phyloP scores from a whole-genome alignment of 2,329 filamentous ascomycete species.

The Furcasterigmium sp. region DNA sequence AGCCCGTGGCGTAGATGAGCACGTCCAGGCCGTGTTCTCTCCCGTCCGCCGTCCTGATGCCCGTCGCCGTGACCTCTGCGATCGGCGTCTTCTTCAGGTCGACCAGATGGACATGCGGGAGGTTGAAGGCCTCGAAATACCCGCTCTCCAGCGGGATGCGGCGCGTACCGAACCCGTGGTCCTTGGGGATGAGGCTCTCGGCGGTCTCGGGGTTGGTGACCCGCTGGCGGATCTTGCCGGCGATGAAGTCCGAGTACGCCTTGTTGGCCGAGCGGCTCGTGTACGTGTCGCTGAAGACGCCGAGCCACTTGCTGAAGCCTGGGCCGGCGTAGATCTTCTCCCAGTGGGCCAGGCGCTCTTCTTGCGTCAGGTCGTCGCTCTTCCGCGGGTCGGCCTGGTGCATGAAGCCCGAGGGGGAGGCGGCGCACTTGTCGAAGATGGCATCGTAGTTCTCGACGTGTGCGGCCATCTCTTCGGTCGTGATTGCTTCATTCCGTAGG shows the following conservation, averaged over 20 bases:
- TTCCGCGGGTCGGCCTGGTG: constrained; percentile 10
- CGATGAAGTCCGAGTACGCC: constrained; percentile 20
- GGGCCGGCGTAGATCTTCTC: constrained; percentile 26
- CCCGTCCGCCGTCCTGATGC: constrained; percentile 26
- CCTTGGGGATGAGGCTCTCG: constrained; percentile 26
- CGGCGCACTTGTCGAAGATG: constrained; percentile 20
- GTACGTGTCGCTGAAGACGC: constrained; percentile 17
- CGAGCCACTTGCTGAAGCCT: constrained; percentile 28
- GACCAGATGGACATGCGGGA: constrained; percentile 38
- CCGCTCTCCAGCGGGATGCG: constrained; percentile 38
- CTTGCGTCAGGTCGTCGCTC: constrained; percentile 17
- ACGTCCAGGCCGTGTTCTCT: constrained; percentile 26
- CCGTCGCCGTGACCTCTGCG: constrained; percentile 24
- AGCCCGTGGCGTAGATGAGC: constrained; percentile 35
- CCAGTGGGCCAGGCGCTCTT: constrained; percentile 18
- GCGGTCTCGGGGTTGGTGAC: constrained; percentile 27
- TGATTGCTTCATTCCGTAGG: constrained; percentile 18
- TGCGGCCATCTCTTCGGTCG: constrained; percentile 7
- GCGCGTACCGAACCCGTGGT: constrained; percentile 11
- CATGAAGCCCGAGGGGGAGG: constrained; percentile 19
- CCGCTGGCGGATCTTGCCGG: constrained; percentile 26
- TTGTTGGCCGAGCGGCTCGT: constrained; percentile 21
- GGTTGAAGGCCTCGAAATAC: constrained; percentile 46
- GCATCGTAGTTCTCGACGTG: constrained; percentile 16
- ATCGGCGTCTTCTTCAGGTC: constrained; percentile 38